A percentile compares a stretch with the other conserved stretches of the same genome.
These are phyloP conservation scores for Peniophora sp. DNA, from an alignment of 1,284 basidiomycete genomes.

Conservation along the genomic window DNA sequence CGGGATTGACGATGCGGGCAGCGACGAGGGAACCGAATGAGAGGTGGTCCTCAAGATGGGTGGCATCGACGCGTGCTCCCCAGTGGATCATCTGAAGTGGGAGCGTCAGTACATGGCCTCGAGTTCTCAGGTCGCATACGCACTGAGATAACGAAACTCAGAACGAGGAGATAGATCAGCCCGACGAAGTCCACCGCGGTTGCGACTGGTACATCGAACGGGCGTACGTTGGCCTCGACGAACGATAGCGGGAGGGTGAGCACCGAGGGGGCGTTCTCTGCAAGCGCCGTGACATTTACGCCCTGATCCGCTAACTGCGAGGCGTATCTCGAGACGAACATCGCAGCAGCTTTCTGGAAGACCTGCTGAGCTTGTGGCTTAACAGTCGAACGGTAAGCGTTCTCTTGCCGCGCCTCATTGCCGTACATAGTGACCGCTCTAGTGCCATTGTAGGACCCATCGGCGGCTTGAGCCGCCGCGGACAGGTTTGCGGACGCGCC, in stretches of 20 bases:
- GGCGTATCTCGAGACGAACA: slow-evolving; percentile 29
- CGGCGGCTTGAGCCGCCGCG: slow-evolving; percentile 10
- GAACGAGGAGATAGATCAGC: slow-evolving; percentile 52
- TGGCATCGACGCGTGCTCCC: slow-evolving; percentile 21
- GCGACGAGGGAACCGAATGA: slow-evolving; percentile 44
- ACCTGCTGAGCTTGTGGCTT: slow-evolving; percentile 2
- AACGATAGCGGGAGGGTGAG: slow-evolving; percentile 44
- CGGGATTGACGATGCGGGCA: slow-evolving; percentile 47
- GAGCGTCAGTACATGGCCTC: too few relatives aligned
- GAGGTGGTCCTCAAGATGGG: slow-evolving; percentile 44
- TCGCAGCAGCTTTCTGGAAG: slow-evolving; percentile 8
- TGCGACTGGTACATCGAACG: slow-evolving; percentile 61
- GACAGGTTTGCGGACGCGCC: slow-evolving; percentile 14
- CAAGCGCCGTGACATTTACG: slow-evolving; percentile 24
- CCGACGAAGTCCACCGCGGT: slow-evolving; percentile 70
- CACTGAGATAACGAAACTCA: slow-evolving; percentile 26
- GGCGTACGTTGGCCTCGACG: slow-evolving; percentile 48
- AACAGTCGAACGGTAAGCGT: slow-evolving; percentile 11
- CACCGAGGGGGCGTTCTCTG: slow-evolving; percentile 50
- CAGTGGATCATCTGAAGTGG: slow-evolving; percentile 20
- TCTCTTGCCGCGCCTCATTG: slow-evolving; percentile 20
- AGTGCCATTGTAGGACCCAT: slow-evolving; percentile 15
- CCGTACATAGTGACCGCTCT: slow-evolving; percentile 14
- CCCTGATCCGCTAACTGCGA: slow-evolving; percentile 21
- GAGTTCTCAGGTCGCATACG: too few relatives aligned